A percentile compares a stretch with the other conserved stretches of the same genome.
These are phyloP conservation scores for Annulohypoxylon stygium DNA, from an alignment of 495 filamentous ascomycete species.

Conservation along the genomic window DNA sequence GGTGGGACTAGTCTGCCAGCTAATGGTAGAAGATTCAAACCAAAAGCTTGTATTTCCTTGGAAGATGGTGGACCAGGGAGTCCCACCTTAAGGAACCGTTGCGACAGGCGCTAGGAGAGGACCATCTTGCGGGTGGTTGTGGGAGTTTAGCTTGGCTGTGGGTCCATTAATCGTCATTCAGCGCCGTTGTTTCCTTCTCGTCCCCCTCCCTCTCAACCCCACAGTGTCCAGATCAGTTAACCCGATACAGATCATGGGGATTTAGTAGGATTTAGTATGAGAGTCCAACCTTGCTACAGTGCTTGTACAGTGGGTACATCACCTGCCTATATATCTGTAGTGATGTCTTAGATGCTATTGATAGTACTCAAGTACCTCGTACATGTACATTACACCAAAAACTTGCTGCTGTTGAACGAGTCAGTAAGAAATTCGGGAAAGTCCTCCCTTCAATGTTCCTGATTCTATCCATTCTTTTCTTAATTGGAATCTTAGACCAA, in stretches of 20 bases:
- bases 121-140: slow-evolving; percentile 23
- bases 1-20: slow-evolving; percentile 11
- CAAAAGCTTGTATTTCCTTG: slow-evolving; percentile 45
- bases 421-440: slow-evolving; percentile 8
- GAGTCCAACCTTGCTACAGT: slow-evolving; percentile 21
- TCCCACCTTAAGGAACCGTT: slow-evolving; percentile 15
- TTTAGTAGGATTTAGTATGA: slow-evolving; percentile 21
- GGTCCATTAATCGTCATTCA: slow-evolving; percentile 37
- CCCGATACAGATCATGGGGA: slow-evolving; percentile 7
- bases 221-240: slow-evolving; percentile 23
- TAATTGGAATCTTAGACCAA: slow-evolving; percentile 13
- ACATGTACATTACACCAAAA: slow-evolving; percentile 18
- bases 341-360: slow-evolving; percentile 17
- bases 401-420: slow-evolving; percentile 10
- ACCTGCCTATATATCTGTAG: not conserved
- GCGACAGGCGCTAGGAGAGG: slow-evolving; percentile 12
- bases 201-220: slow-evolving; percentile 4
- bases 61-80: slow-evolving; percentile 20
- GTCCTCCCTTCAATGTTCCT: not conserved
- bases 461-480: slow-evolving; percentile 2
- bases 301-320: slow-evolving; percentile 23
- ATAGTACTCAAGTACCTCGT: not conserved
- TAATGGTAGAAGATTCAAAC: slow-evolving; percentile 18
- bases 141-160: slow-evolving; percentile 29
- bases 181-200: slow-evolving; percentile 4